Conservation (phyloP, 306 rosid species). For the Trifolium dubium region DNA sequence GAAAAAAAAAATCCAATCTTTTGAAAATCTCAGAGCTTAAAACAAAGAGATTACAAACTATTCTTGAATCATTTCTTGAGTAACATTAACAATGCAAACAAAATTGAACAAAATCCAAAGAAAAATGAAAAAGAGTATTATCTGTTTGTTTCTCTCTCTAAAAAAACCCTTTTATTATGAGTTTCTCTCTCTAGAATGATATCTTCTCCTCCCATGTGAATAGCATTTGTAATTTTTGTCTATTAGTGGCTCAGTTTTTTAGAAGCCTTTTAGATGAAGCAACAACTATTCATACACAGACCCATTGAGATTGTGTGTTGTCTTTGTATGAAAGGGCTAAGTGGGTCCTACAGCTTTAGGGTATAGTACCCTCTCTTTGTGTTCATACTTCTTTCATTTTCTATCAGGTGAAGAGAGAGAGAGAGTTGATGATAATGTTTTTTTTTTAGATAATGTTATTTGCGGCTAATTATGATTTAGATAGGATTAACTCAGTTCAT, state of each 20-base stretch:
- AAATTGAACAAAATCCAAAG: slow-evolving; percentile 48
- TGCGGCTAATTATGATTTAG: background rate
- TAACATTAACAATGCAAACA: slow-evolving; percentile 40
- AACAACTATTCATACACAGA: background rate
- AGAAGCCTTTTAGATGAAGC: slow-evolving; percentile 20
- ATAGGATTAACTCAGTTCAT: background rate
- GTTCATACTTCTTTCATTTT: background rate
- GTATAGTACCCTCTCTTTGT: background rate
- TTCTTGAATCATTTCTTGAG: slow-evolving; percentile 18
- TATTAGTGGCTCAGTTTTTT: background rate
- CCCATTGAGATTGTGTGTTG: background rate
- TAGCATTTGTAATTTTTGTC: background rate
- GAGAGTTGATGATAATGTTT: too few relatives aligned
- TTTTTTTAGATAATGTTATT: background rate
- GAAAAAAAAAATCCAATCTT: background rate
- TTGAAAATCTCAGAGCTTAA: slow-evolving; percentile 13
- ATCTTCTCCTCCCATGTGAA: slow-evolving; percentile 4
- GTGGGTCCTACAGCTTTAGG: background rate
- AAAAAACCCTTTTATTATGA: background rate
- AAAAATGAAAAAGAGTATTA: background rate
- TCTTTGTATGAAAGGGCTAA: background rate
- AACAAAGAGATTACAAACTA: slow-evolving; percentile 14
- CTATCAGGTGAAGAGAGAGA: background rate
- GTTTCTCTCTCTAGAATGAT: slow-evolving; percentile 43
- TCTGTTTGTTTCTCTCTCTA: slow-evolving; percentile 27